Evolutionary conservation across 108 stramenopile species (phyloP).

Genomic region (Skeletonema marinoi): DNA sequence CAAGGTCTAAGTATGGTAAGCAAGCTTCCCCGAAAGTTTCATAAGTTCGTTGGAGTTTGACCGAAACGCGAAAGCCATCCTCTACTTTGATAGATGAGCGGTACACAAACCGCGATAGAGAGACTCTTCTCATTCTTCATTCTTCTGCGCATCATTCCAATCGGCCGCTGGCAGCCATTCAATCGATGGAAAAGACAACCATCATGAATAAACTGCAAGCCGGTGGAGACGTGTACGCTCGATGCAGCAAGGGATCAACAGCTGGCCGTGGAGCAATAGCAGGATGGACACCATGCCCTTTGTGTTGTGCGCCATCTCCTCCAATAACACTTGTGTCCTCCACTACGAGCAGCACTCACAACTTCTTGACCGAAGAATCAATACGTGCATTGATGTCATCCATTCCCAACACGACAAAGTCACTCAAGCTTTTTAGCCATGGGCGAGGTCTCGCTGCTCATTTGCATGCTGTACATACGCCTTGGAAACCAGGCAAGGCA

Average conservation of each 20-base stretch:
- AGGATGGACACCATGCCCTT: constrained; percentile 24
- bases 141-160: too few species aligned
- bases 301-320: constrained; percentile 16
- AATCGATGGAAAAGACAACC: not conserved
- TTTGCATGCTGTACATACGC: constrained; percentile 83
- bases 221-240: not conserved
- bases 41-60: too few species aligned
- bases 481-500: constrained; percentile 80
- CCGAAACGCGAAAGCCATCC: too few species aligned
- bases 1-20: too few species aligned
- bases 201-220: not conserved
- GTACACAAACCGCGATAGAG: too few species aligned
- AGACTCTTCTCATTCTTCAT: too few species aligned
- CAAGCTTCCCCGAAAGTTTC: too few species aligned
- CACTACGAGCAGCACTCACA: not conserved
- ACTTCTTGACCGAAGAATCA: constrained; percentile 1
- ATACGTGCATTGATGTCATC: constrained; percentile 12
- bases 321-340: not conserved
- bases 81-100: too few species aligned
- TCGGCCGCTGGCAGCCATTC: too few species aligned
- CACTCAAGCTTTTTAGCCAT: constrained; percentile 54
- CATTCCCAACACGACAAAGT: constrained; percentile 13
- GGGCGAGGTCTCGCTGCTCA: constrained; percentile 82
- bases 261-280: not conserved
- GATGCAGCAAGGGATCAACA: not conserved